phyloP scores from a whole-genome alignment of 441 rosid species.

The Isatis lusitanica region DNA sequence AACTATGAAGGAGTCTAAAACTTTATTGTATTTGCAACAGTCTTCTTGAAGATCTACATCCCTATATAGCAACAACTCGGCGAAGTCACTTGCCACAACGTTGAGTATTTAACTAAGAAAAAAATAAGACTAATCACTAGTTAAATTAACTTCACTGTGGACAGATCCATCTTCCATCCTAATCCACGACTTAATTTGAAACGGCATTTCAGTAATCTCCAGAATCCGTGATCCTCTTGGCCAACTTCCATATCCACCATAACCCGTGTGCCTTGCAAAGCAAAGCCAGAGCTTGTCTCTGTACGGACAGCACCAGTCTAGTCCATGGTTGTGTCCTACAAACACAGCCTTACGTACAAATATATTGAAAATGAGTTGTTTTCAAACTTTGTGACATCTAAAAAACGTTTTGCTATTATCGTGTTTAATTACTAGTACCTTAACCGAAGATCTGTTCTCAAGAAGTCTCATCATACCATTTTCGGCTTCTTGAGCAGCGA shows the following conservation, averaged over 20 bases:
- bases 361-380: not conserved
- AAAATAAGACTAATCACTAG: slow-evolving; percentile 3
- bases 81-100: not conserved
- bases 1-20: not conserved
- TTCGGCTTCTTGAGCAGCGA: slow-evolving; percentile 81
- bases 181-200: slow-evolving; percentile 75
- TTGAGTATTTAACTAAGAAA: not conserved
- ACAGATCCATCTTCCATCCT: slow-evolving; percentile 75
- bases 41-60: not conserved
- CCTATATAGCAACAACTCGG: slow-evolving; percentile 4
- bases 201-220: slow-evolving; percentile 61
- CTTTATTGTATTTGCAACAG: not conserved
- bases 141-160: slow-evolving; percentile 61
- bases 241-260: slow-evolving; percentile 83
- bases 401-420: too few relatives aligned
- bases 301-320: slow-evolving; percentile 93
- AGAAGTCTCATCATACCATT: slow-evolving; percentile 69
- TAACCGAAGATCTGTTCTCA: slow-evolving; percentile 60
- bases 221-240: slow-evolving; percentile 72
- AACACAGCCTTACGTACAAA: slow-evolving; percentile 62
- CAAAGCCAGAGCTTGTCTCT: slow-evolving; percentile 71
- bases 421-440: slow-evolving; percentile 43
- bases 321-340: slow-evolving; percentile 94
- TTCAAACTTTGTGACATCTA: not conserved
- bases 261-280: slow-evolving; percentile 86